These are phyloP conservation scores for Mycena crocata DNA, from an alignment of 768 basidiomycete species.

Conservation along the genomic window DNA sequence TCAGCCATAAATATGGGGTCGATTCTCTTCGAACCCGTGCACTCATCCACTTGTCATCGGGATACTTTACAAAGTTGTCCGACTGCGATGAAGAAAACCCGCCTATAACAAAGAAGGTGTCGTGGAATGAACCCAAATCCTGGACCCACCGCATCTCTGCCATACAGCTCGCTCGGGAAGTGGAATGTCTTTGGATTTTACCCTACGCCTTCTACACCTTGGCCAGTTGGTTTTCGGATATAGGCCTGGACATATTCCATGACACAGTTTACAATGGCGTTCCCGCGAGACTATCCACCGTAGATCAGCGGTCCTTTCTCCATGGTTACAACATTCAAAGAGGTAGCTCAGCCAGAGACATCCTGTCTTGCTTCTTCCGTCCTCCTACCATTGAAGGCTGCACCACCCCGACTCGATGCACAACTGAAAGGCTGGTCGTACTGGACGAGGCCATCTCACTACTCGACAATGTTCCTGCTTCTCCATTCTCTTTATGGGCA, in stretches of 20 bases:
- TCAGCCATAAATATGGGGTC: constrained; percentile 23
- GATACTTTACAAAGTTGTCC: not conserved
- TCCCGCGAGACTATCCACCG: not conserved
- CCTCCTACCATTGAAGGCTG: not conserved
- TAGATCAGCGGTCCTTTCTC: not conserved
- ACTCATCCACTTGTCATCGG: constrained; percentile 9
- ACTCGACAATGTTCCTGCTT: not conserved
- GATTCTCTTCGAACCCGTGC: constrained; percentile 11
- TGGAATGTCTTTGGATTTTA: constrained; percentile 12
- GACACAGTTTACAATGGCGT: constrained; percentile 4
- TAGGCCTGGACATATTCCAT: not conserved
- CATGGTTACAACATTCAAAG: not conserved
- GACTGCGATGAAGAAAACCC: not conserved
- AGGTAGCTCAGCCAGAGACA: not conserved
- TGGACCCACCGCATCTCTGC: not conserved
- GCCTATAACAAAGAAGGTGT: not conserved
- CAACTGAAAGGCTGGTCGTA: not conserved
- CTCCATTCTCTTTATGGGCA: not conserved
- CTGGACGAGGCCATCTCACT: not conserved
- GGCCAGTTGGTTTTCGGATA: not conserved
- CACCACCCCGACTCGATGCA: not conserved
- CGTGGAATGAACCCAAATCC: not conserved
- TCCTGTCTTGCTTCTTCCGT: not conserved
- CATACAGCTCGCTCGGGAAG: constrained; percentile 9
- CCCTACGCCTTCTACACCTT: constrained; percentile 6